phyloP scores from a whole-genome alignment of 352 stramenopile species.

The Globisporangium megalacanthum region DNA sequence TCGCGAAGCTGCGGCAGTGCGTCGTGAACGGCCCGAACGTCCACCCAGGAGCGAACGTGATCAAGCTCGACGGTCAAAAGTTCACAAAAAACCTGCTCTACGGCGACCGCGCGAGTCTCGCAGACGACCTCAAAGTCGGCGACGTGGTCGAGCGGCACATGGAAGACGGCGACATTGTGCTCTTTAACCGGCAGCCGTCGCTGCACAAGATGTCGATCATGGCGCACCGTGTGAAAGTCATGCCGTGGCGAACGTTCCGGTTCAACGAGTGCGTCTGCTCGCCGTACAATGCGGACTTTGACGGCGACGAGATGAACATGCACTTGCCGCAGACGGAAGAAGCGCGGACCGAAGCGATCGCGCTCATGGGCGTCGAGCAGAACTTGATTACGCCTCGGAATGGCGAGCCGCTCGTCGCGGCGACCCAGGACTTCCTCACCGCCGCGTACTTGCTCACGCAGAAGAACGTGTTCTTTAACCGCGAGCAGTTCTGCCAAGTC shows the following conservation, averaged over 20 bases:
- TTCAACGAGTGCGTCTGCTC: conserved; percentile 99
- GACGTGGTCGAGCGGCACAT: conserved; percentile 99
- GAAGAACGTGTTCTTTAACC: conserved; percentile 98
- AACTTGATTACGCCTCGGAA: conserved; percentile 98
- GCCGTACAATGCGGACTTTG: conserved; percentile 99
- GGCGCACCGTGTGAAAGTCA: conserved; percentile 88
- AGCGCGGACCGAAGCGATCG: conserved; percentile 94
- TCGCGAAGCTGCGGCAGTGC: conserved; percentile 93
- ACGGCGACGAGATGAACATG: conserved; percentile 99
- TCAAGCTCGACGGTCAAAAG: conserved; percentile 80
- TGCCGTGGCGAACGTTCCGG: conserved; percentile 98
- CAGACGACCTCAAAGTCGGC: conserved; percentile 93
- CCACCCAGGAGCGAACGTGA: conserved; percentile 96
- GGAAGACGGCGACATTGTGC: conserved; percentile 97
- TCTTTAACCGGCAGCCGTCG: conserved; percentile 99
- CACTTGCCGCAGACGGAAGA: conserved; percentile 99
- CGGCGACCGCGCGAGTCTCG: conserved; percentile 91
- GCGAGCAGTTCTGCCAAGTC: conserved; percentile 95
- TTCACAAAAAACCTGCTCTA: conserved; percentile 92
- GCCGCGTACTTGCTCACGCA: conserved; percentile 97
- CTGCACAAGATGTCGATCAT: conserved; percentile 99
- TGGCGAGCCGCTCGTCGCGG: conserved; percentile 96
- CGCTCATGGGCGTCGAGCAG: conserved; percentile 97
- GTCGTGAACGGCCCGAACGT: conserved; percentile 95
- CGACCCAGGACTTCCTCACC: conserved; percentile 99